A percentile compares a stretch with the other conserved stretches of the same genome.
Conservation (phyloP, 2,329 filamentous ascomycete genomes). For the Decorospora gaudefroyi region DNA sequence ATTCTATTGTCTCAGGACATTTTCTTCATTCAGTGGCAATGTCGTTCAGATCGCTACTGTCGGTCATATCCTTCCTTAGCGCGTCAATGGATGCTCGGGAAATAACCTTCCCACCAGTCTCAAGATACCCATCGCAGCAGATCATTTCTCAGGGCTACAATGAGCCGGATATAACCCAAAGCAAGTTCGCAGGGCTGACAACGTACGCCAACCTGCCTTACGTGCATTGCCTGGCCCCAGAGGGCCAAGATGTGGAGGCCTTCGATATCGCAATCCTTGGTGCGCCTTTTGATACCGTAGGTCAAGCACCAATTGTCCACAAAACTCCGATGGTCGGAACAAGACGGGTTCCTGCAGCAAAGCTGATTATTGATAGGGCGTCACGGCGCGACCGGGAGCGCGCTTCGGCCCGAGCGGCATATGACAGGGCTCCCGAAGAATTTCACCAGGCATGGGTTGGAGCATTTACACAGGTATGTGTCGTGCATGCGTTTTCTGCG, state of each 20-base stretch:
- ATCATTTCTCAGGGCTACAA: constrained; percentile 27
- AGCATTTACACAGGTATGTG: constrained; percentile 56
- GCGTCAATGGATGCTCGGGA: constrained; percentile 41
- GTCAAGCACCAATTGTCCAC: constrained; percentile 13
- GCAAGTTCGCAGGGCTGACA: constrained; percentile 50
- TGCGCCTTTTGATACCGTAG: constrained; percentile 56
- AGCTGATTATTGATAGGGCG: constrained; percentile 43
- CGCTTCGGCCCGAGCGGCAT: constrained; percentile 60
- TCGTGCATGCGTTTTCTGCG: neutral
- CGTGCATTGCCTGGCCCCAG: constrained; percentile 52
- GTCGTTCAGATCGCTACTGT: constrained; percentile 2
- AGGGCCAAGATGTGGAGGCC: constrained; percentile 45
- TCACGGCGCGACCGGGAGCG: constrained; percentile 58
- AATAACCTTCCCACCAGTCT: constrained; percentile 52
- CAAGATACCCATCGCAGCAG: constrained; percentile 44
- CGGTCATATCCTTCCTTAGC: neutral
- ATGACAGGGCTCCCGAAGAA: constrained; percentile 56
- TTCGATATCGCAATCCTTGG: constrained; percentile 58
- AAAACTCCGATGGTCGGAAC: neutral
- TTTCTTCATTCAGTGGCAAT: neutral
- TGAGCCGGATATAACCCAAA: constrained; percentile 36
- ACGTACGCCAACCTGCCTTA: constrained; percentile 57
- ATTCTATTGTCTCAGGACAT: too few species aligned
- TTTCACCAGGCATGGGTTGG: constrained; percentile 50
- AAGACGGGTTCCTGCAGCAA: neutral